Evolutionary conservation across 768 basidiomycete genomes (phyloP).

Genomic region (Coprinopsis marcescibilis): DNA sequence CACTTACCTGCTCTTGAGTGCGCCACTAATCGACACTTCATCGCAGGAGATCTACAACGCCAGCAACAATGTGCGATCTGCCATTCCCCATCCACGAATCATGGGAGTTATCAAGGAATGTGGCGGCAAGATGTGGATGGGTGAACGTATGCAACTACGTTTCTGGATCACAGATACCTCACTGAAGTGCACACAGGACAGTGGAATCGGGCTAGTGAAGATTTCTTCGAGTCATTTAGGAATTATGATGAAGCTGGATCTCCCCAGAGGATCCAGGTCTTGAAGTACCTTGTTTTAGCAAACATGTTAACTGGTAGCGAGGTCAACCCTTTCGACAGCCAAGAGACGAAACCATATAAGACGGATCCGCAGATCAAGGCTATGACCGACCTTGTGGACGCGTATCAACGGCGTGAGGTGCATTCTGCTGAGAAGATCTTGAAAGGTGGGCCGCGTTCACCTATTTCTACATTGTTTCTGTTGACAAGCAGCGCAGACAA

Average conservation of each 20-base stretch:
- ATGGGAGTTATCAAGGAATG: slow-evolving; percentile 99
- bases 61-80: slow-evolving; percentile 85
- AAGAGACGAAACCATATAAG: slow-evolving; percentile 99
- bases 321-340: slow-evolving; percentile 98
- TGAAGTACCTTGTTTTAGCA: slow-evolving; percentile 96
- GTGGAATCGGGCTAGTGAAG: slow-evolving; percentile 95
- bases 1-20: neutral
- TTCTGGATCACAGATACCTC: neutral
- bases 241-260: slow-evolving; percentile 99
- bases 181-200: slow-evolving; percentile 50
- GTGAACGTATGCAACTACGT: slow-evolving; percentile 58
- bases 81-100: slow-evolving; percentile 96
- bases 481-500: slow-evolving; percentile 54
- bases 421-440: slow-evolving; percentile 97
- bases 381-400: slow-evolving; percentile 96
- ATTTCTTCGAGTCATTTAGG: slow-evolving; percentile 98
- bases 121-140: slow-evolving; percentile 99
- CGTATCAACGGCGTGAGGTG: slow-evolving; percentile 94
- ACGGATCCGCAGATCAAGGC: slow-evolving; percentile 94
- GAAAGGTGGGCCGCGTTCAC: slow-evolving; percentile 46
- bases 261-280: slow-evolving; percentile 92
- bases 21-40: neutral
- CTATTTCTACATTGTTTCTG: neutral
- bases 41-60: slow-evolving; percentile 94
- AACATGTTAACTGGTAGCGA: slow-evolving; percentile 98